Conservation (phyloP, 345 rosid genomes). For the Nephelium lappaceum region DNA sequence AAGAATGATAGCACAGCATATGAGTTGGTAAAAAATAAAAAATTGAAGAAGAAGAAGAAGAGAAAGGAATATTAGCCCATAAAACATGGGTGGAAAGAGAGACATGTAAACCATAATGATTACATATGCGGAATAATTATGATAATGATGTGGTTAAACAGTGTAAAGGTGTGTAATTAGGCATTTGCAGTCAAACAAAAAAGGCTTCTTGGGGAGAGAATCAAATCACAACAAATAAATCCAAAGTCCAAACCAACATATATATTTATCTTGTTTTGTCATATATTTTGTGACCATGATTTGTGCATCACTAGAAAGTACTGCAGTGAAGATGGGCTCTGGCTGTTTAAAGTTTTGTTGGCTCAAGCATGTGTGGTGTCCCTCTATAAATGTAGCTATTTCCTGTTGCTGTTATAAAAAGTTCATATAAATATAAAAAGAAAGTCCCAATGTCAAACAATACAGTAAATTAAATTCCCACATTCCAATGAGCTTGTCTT, state of each 20-base stretch:
- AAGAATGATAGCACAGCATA: slow-evolving; percentile 11
- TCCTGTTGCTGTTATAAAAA: too few species aligned
- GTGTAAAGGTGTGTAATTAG: slow-evolving; percentile 22
- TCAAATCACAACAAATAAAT: slow-evolving; percentile 13
- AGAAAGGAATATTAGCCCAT: background rate
- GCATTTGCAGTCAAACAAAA: slow-evolving; percentile 26
- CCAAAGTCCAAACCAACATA: slow-evolving; percentile 10
- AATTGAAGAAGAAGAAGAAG: background rate
- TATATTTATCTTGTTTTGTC: background rate
- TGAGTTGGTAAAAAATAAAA: slow-evolving; percentile 6
- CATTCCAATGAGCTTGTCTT: background rate
- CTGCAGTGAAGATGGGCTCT: background rate
- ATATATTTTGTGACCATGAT: slow-evolving; percentile 18
- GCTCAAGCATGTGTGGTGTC: slow-evolving; percentile 26
- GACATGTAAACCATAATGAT: slow-evolving; percentile 22
- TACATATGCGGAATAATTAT: slow-evolving; percentile 24
- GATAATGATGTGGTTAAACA: slow-evolving; percentile 22
- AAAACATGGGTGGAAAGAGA: slow-evolving; percentile 8
- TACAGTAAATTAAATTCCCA: background rate
- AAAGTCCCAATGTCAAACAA: background rate
- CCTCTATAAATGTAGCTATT: background rate
- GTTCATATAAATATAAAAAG: too few species aligned
- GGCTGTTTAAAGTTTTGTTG: slow-evolving; percentile 15
- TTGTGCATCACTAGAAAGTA: background rate
- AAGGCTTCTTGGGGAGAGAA: background rate